phyloP scores from a whole-genome alignment of 768 basidiomycete genomes.

The Amanita thiersii region DNA sequence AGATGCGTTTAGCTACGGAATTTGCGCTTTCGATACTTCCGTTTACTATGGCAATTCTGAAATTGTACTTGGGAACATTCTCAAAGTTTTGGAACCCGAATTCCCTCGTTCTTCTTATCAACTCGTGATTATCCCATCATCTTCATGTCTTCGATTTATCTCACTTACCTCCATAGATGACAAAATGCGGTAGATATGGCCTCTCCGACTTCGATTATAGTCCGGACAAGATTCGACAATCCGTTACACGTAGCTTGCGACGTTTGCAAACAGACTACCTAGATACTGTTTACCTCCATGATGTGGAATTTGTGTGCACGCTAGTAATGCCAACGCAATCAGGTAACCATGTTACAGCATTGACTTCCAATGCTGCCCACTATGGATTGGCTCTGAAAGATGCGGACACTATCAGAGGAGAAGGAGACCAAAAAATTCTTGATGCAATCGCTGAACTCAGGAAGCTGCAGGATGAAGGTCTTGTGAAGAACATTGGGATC shows the following conservation, averaged over 20 bases:
- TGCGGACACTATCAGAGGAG: constrained; percentile 49
- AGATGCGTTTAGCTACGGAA: constrained; percentile 54
- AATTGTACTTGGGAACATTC: constrained; percentile 59
- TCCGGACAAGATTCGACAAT: constrained; percentile 53
- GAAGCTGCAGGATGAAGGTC: constrained; percentile 63
- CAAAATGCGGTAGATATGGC: constrained; percentile 81
- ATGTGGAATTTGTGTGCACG: constrained; percentile 70
- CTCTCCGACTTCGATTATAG: constrained; percentile 64
- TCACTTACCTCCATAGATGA: constrained; percentile 44
- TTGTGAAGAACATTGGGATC: constrained; percentile 70
- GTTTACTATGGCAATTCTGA: constrained; percentile 79
- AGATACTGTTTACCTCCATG: constrained; percentile 78
- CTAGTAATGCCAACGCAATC: constrained; percentile 36
- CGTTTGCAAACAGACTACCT: constrained; percentile 72
- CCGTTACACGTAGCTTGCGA: constrained; percentile 56
- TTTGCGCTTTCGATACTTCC: constrained; percentile 76
- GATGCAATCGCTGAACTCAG: constrained; percentile 59
- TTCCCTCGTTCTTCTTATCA: constrained; percentile 77
- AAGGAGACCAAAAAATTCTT: constrained; percentile 67
- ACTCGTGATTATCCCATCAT: constrained; percentile 36
- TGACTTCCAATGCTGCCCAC: constrained; percentile 40
- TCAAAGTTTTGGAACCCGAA: constrained; percentile 50
- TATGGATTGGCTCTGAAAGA: constrained; percentile 62
- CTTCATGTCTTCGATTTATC: neutral
- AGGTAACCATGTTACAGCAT: constrained; percentile 50